phyloP scores from a whole-genome alignment of 805 yeast species.

The Hanseniaspora meyeri region DNA sequence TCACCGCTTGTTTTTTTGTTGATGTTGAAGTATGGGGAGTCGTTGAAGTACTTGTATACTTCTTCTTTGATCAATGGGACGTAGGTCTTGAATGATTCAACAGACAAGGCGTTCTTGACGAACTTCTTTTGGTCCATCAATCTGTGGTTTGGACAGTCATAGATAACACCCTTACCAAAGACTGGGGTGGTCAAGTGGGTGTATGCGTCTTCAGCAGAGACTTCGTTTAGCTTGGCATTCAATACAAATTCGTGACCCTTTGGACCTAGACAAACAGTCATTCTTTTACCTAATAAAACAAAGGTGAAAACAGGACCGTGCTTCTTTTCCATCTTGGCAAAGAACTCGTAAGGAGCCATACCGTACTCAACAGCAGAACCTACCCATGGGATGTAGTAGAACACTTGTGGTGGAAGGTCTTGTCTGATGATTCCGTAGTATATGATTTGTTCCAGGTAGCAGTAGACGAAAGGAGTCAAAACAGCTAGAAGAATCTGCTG shows the following conservation, averaged over 20 bases:
- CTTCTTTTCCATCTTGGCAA: constrained; percentile 60
- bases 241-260: constrained; percentile 94
- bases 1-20: constrained; percentile 35
- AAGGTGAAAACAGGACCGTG: constrained; percentile 92
- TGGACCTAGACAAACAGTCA: constrained; percentile 95
- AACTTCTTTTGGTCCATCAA: constrained; percentile 98
- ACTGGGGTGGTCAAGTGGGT: constrained; percentile 97
- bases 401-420: constrained; percentile 82
- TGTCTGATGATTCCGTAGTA: constrained; percentile 47
- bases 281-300: constrained; percentile 72
- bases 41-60: constrained; percentile 49
- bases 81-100: constrained; percentile 68
- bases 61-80: constrained; percentile 84
- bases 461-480: constrained; percentile 48
- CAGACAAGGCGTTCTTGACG: constrained; percentile 78
- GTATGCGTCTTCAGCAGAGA: constrained; percentile 93
- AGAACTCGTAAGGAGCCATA: constrained; percentile 85
- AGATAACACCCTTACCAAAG: constrained; percentile 93
- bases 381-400: constrained; percentile 89
- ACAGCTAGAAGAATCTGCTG: constrained; percentile 29
- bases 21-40: constrained; percentile 38
- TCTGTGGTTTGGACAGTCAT: constrained; percentile 87
- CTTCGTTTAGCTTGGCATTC: constrained; percentile 79
- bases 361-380: constrained; percentile 87
- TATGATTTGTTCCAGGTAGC: constrained; percentile 51